Evolutionary conservation across 805 yeast species (phyloP), one percentile per base, ranked within the genome.

Genomic region (Lipomyces sp.): DNA sequence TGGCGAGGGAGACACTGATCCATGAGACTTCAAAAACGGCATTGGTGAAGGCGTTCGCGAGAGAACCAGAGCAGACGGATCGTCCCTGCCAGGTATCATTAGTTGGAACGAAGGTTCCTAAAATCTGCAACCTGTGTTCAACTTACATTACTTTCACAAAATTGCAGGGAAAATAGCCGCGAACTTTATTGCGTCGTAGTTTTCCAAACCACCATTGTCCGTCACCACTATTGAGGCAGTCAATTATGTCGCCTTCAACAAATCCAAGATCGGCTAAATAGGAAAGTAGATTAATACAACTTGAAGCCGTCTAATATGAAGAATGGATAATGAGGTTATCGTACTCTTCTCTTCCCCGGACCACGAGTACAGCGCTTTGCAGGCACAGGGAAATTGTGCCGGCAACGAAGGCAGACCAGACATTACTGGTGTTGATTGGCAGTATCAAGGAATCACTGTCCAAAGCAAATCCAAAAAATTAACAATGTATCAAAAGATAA

Each of bases 131-230:
- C 22, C 39, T 16, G 39, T 19, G 19, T 6, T 22, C 14, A 4
- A 16, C 47, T 56, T 67, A 71, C 67, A 60, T 75, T 18, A 81
- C 63, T 51, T 79, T 81, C 4, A 89, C 97, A 64, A 83, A 90
- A 62, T 90, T 91, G 35, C 83, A 76, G 1, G 98, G 98, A 63
- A 93, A 93, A 41, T 80, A 74, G 0, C 98, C 98, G 34, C 81
- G 79, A 60, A 86, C 80, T 55, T 82, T 86, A 68, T 87, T 89
- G 63, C 98, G 75, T 58, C 81, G 71, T 49, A 91, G 75, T 54
- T 76, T 74, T 1, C 98, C 98, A 61, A 81, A 86, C 84, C 91
- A 89, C 95, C 95, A 88, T 62, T 82, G 82, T 18, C 95, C 96
- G 64, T 93, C 95, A 3, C 91, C 86, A 10, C 80, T 71, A 52